A percentile compares a stretch with the other conserved stretches of the same genome.
These are phyloP conservation scores for Puccinia coronata DNA, from an alignment of 1,284 basidiomycete genomes.

Conservation along the genomic window DNA sequence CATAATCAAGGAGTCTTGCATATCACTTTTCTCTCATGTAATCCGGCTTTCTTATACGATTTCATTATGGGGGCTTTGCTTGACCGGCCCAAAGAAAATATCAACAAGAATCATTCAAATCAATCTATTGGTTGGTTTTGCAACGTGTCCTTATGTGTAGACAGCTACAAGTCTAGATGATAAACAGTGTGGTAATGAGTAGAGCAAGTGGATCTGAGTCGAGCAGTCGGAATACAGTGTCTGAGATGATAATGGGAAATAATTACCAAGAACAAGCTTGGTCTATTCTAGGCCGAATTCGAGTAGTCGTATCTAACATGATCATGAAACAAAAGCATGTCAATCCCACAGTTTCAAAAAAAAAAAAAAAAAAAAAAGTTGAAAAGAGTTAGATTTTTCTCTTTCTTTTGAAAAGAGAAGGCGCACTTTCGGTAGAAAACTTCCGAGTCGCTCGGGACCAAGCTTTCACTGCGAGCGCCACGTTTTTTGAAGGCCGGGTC, in stretches of 20 bases:
- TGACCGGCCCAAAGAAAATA: too few relatives aligned
- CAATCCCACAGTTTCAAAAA: not conserved
- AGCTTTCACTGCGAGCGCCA: conserved; percentile 67
- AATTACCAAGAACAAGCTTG: not conserved
- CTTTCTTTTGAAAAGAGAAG: not conserved
- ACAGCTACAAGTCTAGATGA: too few relatives aligned
- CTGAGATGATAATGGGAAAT: not conserved
- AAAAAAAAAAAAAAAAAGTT: conserved; percentile 1
- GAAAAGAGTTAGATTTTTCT: not conserved
- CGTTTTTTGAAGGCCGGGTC: conserved; percentile 65
- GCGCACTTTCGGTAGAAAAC: conserved; percentile 81
- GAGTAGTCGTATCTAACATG: conserved; percentile 13
- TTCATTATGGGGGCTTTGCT: too few relatives aligned
- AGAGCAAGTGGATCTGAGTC: not conserved
- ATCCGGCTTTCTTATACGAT: too few relatives aligned
- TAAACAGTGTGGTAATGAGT: too few relatives aligned
- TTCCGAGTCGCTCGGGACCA: conserved; percentile 74
- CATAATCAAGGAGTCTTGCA: too few relatives aligned
- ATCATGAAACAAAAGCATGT: not conserved
- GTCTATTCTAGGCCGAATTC: not conserved
- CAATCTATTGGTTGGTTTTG: too few relatives aligned
- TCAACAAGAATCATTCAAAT: too few relatives aligned
- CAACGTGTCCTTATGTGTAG: too few relatives aligned
- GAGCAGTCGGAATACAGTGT: not conserved
- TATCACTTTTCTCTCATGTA: too few relatives aligned